Percentiles rank a stretch among this genome's conserved stretches.
Conservation (phyloP, 2,329 filamentous ascomycete species). For the Stagonosporopsis tanaceti region DNA sequence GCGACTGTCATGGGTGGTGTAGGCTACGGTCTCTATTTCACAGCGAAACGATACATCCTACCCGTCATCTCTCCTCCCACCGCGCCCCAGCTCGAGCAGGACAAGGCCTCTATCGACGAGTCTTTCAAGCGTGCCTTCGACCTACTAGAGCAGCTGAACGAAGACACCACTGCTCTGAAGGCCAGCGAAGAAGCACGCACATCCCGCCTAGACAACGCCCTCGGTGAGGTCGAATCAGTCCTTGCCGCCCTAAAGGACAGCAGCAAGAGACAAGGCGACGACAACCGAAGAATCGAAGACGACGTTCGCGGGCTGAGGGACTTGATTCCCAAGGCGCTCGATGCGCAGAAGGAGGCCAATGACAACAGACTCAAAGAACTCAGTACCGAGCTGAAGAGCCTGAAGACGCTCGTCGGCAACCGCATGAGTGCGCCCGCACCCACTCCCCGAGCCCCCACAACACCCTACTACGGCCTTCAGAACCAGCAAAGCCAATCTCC, state of each 20-base stretch:
- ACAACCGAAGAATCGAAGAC: conserved; percentile 83
- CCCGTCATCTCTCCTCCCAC: conserved; percentile 93
- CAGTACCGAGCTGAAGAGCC: conserved; percentile 84
- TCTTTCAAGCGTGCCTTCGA: conserved; percentile 92
- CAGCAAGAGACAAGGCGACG: conserved; percentile 83
- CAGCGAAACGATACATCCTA: conserved; percentile 88
- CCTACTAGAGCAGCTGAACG: conserved; percentile 88
- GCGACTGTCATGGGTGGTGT: conserved; percentile 92
- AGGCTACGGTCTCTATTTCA: conserved; percentile 84
- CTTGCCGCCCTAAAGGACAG: conserved; percentile 82
- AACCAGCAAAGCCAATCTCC: conserved; percentile 26
- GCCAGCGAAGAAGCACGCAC: conserved; percentile 84
- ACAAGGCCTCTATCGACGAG: conserved; percentile 91
- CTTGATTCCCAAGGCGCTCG: conserved; percentile 85
- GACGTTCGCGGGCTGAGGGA: conserved; percentile 85
- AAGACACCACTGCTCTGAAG: conserved; percentile 90
- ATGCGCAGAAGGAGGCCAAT: conserved; percentile 84
- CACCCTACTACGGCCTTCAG: conserved; percentile 35
- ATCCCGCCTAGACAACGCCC: conserved; percentile 79
- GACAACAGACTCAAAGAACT: conserved; percentile 85
- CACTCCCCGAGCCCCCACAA: conserved; percentile 31
- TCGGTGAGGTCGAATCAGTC: conserved; percentile 84
- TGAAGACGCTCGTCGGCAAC: conserved; percentile 84
- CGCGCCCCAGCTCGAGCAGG: conserved; percentile 89
- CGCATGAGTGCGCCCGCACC: conserved; percentile 55